Conservation (phyloP, 1,284 basidiomycete species). For the Cutaneotrichosporon curvatum region DNA sequence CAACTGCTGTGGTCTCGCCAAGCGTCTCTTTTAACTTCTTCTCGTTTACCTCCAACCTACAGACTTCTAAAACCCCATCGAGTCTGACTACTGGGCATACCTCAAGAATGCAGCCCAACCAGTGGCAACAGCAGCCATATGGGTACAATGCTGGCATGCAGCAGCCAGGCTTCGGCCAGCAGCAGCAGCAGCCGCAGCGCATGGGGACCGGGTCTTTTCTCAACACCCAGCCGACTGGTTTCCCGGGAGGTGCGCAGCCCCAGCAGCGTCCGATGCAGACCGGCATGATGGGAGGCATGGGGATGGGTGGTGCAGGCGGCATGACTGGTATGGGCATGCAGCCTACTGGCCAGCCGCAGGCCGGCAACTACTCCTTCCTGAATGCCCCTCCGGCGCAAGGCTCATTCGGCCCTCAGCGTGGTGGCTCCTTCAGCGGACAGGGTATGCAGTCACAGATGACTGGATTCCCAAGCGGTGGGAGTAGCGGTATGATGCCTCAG, state of each 20-base stretch:
- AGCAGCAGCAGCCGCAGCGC: conserved; percentile 10
- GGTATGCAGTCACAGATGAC: conserved; percentile 31
- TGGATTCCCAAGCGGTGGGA: conserved; percentile 23
- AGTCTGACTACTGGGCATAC: no score
- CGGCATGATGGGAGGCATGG: conserved; percentile 22
- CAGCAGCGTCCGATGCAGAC: conserved; percentile 53
- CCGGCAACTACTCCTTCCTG: conserved; percentile 40
- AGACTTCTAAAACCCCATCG: no score
- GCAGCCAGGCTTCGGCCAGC: conserved; percentile 29
- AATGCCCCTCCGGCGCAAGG: conserved; percentile 37
- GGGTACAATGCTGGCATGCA: conserved; percentile 28
- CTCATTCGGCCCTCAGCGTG: conserved; percentile 21
- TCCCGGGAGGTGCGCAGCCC: conserved; percentile 13
- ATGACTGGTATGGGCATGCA: conserved; percentile 15
- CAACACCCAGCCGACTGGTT: conserved; percentile 34
- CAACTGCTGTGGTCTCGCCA: background rate
- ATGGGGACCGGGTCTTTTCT: conserved; percentile 7
- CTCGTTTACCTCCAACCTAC: no score
- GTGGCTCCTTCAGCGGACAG: conserved; percentile 19
- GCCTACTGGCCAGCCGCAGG: background rate
- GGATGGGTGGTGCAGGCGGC: conserved; percentile 7
- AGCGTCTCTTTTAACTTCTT: no score
- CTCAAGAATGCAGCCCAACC: conserved; percentile 22
- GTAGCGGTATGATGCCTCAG: conserved; percentile 31
- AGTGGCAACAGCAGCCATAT: conserved; percentile 27